Base-by-base conservation (phyloP, 805 yeast species). In the Peterozyma xylosa region DNA sequence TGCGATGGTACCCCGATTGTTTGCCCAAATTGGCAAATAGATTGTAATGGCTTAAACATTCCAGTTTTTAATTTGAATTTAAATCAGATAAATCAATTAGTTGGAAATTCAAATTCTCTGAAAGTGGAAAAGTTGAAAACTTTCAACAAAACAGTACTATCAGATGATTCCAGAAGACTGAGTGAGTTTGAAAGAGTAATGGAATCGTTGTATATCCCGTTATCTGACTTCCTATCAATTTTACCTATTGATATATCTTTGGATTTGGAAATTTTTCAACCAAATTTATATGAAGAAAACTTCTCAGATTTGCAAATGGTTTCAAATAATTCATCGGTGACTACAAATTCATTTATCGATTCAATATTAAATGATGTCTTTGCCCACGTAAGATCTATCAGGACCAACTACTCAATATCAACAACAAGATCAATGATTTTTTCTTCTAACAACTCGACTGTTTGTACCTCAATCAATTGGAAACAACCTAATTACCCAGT, bases 401-500 rank as follows among this genome's bases (percentile, higher is more conserved):
- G 60, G 59, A 64, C 50, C 37, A 55, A 38, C 15, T 21, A 21
- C 27, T 48, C 46, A 35, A 32, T 56, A 10, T 42, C 45, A 11
- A 42, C 53, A 38, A 60, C 76, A 16, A 69, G 96, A 47, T 80
- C 95, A 1, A 66, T 93, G 37, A 80, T 91, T 9, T 86, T 93
- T 62, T 78, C 95, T 11, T 87, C 96, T 1, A 77, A 85, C 45
- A 88, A 89, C 61, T 85, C 96, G 32, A 77, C 80, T 38, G 87
- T 89, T n/a, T 93, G 98, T 63, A 87, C 96, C 10, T 85, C 88
- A 38, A 66, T 93, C 53, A 93, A 93, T 63, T 93, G 99, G 99
- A 93, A 93, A 63, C 99, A 93, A 64, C 98, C 99, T 11, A 91
- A 91, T 60, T 93, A 84, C 64, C 97, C 99, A 0, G 98, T 93